Evolutionary conservation across 164 flowering plant genomes (phyloP), one percentile per base, ranked within the genome.

Genomic region (Aristolochia californica): DNA sequence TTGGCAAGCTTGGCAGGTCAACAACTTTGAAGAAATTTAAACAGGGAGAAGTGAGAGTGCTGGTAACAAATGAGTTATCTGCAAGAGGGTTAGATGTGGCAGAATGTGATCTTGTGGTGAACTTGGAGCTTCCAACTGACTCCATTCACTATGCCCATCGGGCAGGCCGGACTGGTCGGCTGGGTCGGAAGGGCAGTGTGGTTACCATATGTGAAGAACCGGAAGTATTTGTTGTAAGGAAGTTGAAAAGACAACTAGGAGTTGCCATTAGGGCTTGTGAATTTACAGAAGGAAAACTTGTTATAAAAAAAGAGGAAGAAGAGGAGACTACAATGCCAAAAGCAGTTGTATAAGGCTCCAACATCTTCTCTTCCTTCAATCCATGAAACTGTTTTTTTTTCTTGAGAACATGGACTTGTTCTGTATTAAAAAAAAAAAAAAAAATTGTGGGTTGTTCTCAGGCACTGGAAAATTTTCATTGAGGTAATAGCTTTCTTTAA

Each of bases 61-160:
- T 93, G 53, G 86, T 93, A 54, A 93, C 99, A n/a, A 89, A 93
- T 67, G 99, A 93, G 74, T 82, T 93, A 13, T 88, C 99, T 17
- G 99, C 99, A 1, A 81, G 99, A 66, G 99, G 99, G 55, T 77
- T 93, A 68, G 99, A 93, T 70, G 78, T 93, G 43, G 69, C 90
- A 2, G 90, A 93, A 72, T 93, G 97, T 69, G 97, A 93, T 72
- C 90, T 93, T 49, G 99, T 93, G 63, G 99, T 85, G 44, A 87
- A 94, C 74, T 72, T 94, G 56, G 95, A 76, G 55, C 69, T 90
- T 25, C 97, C 99, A 22, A 89, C 97, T 0, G 97, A 89, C 69
- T 69, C 95, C 1, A 66, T 78, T 66, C 97, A 89, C 52, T 93
- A 89, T 73, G 99, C 99, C 0, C 99, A 93, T 70, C 81, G 99